phyloP scores from a whole-genome alignment of 75 land plant genomes.

The Picea glauca region DNA sequence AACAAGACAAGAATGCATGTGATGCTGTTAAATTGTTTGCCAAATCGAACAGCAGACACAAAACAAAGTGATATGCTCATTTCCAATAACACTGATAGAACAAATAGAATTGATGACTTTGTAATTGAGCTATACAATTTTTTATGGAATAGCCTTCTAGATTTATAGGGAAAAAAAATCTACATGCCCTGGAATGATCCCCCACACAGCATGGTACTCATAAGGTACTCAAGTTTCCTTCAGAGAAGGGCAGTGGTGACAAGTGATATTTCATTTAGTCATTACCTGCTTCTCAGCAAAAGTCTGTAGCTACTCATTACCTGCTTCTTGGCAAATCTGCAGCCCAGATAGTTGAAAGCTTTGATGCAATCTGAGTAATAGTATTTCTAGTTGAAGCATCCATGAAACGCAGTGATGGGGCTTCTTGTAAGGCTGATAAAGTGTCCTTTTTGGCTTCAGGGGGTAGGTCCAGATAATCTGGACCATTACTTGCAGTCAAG shows the following conservation, averaged over 20 bases:
- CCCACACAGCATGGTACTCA: neutral
- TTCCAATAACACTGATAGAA: neutral
- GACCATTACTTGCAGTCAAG: slow-evolving; percentile 29
- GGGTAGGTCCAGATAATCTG: slow-evolving; percentile 47
- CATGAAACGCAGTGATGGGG: slow-evolving; percentile 38
- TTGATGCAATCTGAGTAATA: slow-evolving; percentile 42
- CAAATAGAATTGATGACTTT: too few relatives aligned
- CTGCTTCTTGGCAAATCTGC: neutral
- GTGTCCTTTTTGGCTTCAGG: slow-evolving; percentile 53
- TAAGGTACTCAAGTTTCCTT: neutral
- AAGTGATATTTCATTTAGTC: neutral
- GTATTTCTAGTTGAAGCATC: slow-evolving; percentile 42
- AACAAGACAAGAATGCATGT: too few relatives aligned
- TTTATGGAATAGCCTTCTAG: neutral
- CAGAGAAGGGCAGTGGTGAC: neutral
- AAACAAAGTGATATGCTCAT: neutral
- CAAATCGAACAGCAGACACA: neutral
- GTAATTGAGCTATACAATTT: neutral
- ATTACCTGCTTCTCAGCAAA: neutral
- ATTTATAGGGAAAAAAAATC: neutral
- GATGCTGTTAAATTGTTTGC: neutral
- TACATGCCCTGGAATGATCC: neutral
- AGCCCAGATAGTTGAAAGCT: slow-evolving; percentile 48
- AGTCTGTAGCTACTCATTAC: slow-evolving; percentile 13
- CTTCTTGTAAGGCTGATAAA: slow-evolving; percentile 53